Evolutionary conservation across 2,329 filamentous ascomycete genomes (phyloP), one percentile per base, ranked within the genome.

Genomic region (Harringtonia lauricola): DNA sequence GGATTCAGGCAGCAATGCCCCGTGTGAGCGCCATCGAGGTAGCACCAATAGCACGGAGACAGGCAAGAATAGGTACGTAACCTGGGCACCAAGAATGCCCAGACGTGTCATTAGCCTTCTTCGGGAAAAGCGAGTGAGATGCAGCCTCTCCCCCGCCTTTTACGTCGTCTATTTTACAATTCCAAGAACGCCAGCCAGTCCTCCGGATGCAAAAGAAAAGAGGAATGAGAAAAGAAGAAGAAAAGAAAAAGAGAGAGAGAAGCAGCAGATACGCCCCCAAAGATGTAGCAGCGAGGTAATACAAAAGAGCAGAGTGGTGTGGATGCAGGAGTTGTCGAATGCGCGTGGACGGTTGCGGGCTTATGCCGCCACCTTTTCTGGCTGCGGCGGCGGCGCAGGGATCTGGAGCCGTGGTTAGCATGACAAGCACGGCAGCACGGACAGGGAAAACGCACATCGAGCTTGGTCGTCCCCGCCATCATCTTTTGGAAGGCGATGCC

Each of bases 401-500:
- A 43, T 36, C 44, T 46, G 19, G 17, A 34, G 10, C 21, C 7
- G 21, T 2, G 28, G 34, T 30, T 24, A 43, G 35, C 8, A 17
- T 6, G n/a, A 31, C 15, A 15, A 15, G 35, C n/a, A n/a, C n/a
- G n/a, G 34, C 24, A 21, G 21, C 14, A 34, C 8, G 13, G 18
- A 31, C 5, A 43, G 15, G 24, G 14, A 19, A 36, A 9, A 45
- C 42, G 7, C 14, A 82, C 79, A 67, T 95, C 87, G 55, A 94
- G 69, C 67, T 83, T 83, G 51, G 87, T 94, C 62, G 82, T 83
- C 51, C 88, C 85, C 30, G 89, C 86, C 76, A 95, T 85, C 83
- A 95, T 88, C 64, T 89, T 82, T 64, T 88, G 84, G 69, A 95
- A 90, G 9, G 86, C 89, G 59, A 98, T 96, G 55, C 90, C 90